These are phyloP conservation scores for Haemoproteus tartakovskyi DNA, from an alignment of 169 alveolate genomes.

Conservation along the genomic window DNA sequence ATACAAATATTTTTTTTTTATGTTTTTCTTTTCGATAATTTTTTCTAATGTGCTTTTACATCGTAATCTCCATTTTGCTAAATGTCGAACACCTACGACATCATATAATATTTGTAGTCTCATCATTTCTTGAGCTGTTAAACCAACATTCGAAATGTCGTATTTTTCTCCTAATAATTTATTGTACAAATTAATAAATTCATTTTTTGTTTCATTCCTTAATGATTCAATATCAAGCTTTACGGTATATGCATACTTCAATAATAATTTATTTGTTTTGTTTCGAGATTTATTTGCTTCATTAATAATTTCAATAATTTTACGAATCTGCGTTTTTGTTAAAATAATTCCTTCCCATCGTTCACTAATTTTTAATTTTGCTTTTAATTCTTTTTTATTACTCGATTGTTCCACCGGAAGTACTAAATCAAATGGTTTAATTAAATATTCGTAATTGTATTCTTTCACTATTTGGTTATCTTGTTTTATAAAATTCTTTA, in stretches of 20 bases:
- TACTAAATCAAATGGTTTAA: constrained; percentile 67
- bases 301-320: constrained; percentile 75
- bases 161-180: constrained; percentile 66
- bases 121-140: constrained; percentile 64
- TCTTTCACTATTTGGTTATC: constrained; percentile 53
- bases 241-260: constrained; percentile 77
- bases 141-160: constrained; percentile 42
- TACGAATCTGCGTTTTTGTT: constrained; percentile 72
- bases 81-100: constrained; percentile 82
- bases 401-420: constrained; percentile 64
- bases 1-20: constrained; percentile 67
- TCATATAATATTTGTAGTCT: constrained; percentile 75
- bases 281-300: constrained; percentile 71
- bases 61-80: constrained; percentile 82
- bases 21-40: constrained; percentile 69
- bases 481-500: constrained; percentile 15
- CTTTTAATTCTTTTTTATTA: constrained; percentile 71
- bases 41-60: constrained; percentile 68
- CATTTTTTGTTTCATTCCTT: constrained; percentile 75
- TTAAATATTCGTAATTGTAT: constrained; percentile 62
- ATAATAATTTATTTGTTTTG: constrained; percentile 71
- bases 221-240: constrained; percentile 78
- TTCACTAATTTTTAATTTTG: constrained; percentile 69
- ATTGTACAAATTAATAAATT: constrained; percentile 77
- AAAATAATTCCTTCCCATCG: constrained; percentile 76